These are phyloP conservation scores for Taiwanofungus camphoratus DNA, from an alignment of 1,284 basidiomycete species.

Conservation along the genomic window DNA sequence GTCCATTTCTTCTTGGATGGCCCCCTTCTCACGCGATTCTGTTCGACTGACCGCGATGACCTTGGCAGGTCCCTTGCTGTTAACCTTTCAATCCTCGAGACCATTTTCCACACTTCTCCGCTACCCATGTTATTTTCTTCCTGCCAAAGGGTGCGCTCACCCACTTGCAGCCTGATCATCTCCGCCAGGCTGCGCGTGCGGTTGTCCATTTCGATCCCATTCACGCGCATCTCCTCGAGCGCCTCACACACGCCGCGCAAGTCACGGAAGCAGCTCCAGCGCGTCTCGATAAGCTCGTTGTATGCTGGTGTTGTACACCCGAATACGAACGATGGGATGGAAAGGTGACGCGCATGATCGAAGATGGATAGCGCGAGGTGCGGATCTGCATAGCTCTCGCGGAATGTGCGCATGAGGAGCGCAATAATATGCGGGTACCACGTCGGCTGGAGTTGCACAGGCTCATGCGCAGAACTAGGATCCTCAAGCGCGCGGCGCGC, in stretches of 20 bases:
- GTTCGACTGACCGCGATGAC: background rate
- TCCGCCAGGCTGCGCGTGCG: slow-evolving; percentile 60
- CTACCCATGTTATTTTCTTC: slow-evolving; percentile 40
- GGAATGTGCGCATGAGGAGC: slow-evolving; percentile 68
- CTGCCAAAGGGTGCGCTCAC: slow-evolving; percentile 43
- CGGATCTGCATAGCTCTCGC: slow-evolving; percentile 72
- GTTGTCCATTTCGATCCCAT: slow-evolving; percentile 63
- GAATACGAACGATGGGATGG: slow-evolving; percentile 75
- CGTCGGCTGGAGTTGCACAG: slow-evolving; percentile 42
- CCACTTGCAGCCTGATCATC: slow-evolving; percentile 59
- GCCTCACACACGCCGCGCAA: slow-evolving; percentile 65
- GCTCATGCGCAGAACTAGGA: slow-evolving; percentile 19
- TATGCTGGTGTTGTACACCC: slow-evolving; percentile 83
- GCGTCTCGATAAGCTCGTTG: slow-evolving; percentile 77
- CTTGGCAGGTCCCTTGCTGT: slow-evolving; percentile 10
- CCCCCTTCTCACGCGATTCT: background rate
- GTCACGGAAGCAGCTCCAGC: slow-evolving; percentile 80
- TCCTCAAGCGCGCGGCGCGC: slow-evolving; percentile 34
- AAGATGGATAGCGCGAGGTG: slow-evolving; percentile 82
- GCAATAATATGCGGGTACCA: slow-evolving; percentile 75
- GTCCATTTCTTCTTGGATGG: slow-evolving; percentile 14
- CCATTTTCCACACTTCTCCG: slow-evolving; percentile 36
- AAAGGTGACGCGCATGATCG: slow-evolving; percentile 66
- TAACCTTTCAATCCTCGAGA: slow-evolving; percentile 35
- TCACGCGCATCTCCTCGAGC: slow-evolving; percentile 76